Evolutionary conservation across 2,329 filamentous ascomycete genomes (phyloP).

Genomic region (Cryphonectria radicalis): DNA sequence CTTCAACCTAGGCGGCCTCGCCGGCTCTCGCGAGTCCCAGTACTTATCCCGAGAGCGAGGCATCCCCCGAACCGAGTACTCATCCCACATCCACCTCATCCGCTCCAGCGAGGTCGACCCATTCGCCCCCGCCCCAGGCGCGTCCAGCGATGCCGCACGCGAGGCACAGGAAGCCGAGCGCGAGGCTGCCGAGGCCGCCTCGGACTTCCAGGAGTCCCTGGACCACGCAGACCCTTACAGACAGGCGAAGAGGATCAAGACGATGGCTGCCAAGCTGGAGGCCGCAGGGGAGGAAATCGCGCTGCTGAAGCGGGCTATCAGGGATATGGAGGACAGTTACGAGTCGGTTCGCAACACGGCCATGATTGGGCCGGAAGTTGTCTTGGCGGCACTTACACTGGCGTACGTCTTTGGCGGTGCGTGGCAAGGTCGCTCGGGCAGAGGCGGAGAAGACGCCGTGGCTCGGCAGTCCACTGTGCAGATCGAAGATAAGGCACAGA

Average conservation of each 20-base stretch:
- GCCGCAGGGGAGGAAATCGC: neutral
- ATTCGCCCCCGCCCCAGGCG: conserved; percentile 21
- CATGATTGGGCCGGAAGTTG: neutral
- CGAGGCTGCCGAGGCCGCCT: neutral
- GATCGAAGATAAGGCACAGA: neutral
- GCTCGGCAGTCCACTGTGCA: neutral
- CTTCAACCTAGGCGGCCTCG: conserved; percentile 25
- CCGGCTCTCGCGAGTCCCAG: conserved; percentile 23
- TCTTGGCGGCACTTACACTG: neutral
- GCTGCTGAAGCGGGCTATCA: neutral
- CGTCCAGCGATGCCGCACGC: conserved; percentile 7
- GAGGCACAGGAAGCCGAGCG: neutral
- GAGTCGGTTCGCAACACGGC: neutral
- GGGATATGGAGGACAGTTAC: neutral
- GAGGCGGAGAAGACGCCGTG: neutral
- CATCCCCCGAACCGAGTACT: conserved; percentile 26
- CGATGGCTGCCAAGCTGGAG: neutral
- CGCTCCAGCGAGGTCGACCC: conserved; percentile 29
- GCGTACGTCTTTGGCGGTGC: neutral
- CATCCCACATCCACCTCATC: conserved; percentile 24
- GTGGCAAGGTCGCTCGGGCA: neutral
- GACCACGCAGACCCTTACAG: neutral
- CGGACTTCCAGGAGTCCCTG: neutral
- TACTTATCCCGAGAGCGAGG: conserved; percentile 26
- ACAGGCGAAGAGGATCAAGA: neutral